Base-by-base conservation (phyloP, 208 protist species). In the Trypanosoma scelopori region DNA sequence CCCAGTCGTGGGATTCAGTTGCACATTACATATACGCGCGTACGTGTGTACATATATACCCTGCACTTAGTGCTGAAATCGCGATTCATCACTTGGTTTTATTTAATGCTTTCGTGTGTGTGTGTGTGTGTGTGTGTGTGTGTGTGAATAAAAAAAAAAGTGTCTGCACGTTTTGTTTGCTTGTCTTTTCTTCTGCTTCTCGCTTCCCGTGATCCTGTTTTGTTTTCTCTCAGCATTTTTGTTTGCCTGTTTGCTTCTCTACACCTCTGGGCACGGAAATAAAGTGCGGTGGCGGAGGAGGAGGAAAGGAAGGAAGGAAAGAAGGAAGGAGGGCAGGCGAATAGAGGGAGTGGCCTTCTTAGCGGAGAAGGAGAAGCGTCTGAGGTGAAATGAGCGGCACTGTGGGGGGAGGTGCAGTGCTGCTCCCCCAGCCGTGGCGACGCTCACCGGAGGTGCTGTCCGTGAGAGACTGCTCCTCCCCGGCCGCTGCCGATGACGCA, bases 151-250 rank as follows among this genome's bases (percentile, higher is more conserved):
- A n/a, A n/a, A n/a, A n/a, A n/a, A n/a, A n/a, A n/a, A n/a, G n/a
- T n/a, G n/a, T n/a, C n/a, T n/a, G n/a, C 16, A 43, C 9, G 27
- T 58, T 37, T 58, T 45, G 1, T 58, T 37, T 27, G 5, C 16
- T 45, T 45, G 5, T 28, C 30, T 57, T 62, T 60, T 55, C 60
- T 55, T 67, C 28, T 50, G 49, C 25, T 48, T 39, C 53, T 50
- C 5, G 25, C 9, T 58, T 46, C 46, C 32, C 1, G n/a, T 72
- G 18, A 5, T 46, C 9, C 6, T 51, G 3, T 32, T 51, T 62
- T 11, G n/a, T 62, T 3, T 61, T 20, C 20, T 43, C 42, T 58
- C 9, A 5, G 20, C 39, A n/a, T n/a, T n/a, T n/a, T n/a, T n/a
- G n/a, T n/a, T n/a, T n/a, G n/a, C n/a, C n/a, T n/a, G n/a, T 23